Evolutionary conservation across 78 protist species (phyloP), one percentile per base, ranked within the genome.

Genomic region (Isochrysis galbana): DNA sequence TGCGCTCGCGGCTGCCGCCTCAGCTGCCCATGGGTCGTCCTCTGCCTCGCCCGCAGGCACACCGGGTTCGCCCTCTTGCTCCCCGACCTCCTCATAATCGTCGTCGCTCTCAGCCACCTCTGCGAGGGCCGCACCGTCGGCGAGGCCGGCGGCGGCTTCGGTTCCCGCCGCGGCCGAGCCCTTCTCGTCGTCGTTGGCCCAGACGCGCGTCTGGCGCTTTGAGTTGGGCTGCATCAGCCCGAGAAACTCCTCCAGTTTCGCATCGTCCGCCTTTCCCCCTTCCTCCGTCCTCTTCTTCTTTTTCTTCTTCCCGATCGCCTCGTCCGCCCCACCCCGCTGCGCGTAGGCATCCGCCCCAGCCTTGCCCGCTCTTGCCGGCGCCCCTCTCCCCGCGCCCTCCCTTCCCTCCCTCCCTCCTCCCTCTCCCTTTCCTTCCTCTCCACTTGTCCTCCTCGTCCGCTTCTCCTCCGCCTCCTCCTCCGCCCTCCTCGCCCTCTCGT

Each of bases 201-300:
- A 61, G 36, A 61, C 36, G 36, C 29, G 29, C 74, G 26, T 61
- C 74, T 11, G 4, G 36, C 17, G 38, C 45, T 46, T 45, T 41
- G 32, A 1, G 26, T 44, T 22, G 34, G 93, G 91, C 61, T 5
- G n/a, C 77, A 69, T 72, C 26, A 77, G 77, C 80, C 3, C 90
- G 29, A 92, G 69, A 14, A 61, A 92, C 92, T 92, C 94, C 25
- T 14, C 17, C 36, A 92, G 92, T 89, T 93, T 78, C 4, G 48
- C 36, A 46, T 93, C 90, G 39, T 36, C 77, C 46, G 0, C 10
- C 47, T 46, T 21, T 23, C 44, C 36, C 19, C 32, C 32, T 14
- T 1, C 48, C 48, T 41, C 48, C 25, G 32, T 36, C 32, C 25
- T 4, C 87, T 14, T 44, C 3, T 17, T 1, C 44, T 74, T 74